A percentile compares a stretch with the other conserved stretches of the same genome.
These are phyloP conservation scores for Cladophialophora carrionii DNA, from an alignment of 2,329 filamentous ascomycete species.

Conservation along the genomic window DNA sequence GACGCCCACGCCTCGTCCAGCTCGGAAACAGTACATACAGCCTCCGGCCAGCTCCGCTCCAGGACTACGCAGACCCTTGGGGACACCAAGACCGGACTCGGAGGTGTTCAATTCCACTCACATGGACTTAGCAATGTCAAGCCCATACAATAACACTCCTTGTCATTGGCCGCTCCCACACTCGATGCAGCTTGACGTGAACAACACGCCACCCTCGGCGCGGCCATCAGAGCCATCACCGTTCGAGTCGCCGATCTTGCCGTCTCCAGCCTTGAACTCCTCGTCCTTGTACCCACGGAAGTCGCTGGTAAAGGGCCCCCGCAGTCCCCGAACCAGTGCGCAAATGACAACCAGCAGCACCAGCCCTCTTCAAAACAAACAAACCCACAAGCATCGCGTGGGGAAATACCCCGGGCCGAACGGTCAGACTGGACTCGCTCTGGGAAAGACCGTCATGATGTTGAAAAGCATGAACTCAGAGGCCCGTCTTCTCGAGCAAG, in stretches of 20 bases:
- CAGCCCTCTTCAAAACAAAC: conserved; percentile 33
- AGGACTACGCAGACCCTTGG: conserved; percentile 9
- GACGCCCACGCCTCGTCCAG: conserved; percentile 24
- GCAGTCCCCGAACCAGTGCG: conserved; percentile 34
- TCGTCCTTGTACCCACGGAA: conserved; percentile 25
- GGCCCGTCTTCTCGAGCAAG: conserved; percentile 30
- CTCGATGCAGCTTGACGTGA: neutral
- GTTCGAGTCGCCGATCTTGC: conserved; percentile 27
- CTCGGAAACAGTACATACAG: conserved; percentile 17
- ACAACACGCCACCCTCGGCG: conserved; percentile 20
- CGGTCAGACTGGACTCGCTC: conserved; percentile 41
- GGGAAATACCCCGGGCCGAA: conserved; percentile 24
- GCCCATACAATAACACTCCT: conserved; percentile 10
- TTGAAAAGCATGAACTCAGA: conserved; percentile 39
- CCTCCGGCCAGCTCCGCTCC: neutral
- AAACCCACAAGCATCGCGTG: conserved; percentile 9
- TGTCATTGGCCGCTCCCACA: conserved; percentile 23
- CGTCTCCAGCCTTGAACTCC: conserved; percentile 26
- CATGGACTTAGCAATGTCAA: conserved; percentile 1
- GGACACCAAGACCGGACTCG: conserved; percentile 28
- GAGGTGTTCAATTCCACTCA: conserved; percentile 22
- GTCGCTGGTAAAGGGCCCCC: conserved; percentile 32
- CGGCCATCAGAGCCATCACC: conserved; percentile 7
- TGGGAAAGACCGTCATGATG: conserved; percentile 42
- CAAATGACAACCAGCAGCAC: conserved; percentile 30